Percentiles rank a stretch among this genome's conserved stretches.
These are phyloP conservation scores for Clarireedia paspali DNA, from an alignment of 2,329 filamentous ascomycete species.

Conservation along the genomic window DNA sequence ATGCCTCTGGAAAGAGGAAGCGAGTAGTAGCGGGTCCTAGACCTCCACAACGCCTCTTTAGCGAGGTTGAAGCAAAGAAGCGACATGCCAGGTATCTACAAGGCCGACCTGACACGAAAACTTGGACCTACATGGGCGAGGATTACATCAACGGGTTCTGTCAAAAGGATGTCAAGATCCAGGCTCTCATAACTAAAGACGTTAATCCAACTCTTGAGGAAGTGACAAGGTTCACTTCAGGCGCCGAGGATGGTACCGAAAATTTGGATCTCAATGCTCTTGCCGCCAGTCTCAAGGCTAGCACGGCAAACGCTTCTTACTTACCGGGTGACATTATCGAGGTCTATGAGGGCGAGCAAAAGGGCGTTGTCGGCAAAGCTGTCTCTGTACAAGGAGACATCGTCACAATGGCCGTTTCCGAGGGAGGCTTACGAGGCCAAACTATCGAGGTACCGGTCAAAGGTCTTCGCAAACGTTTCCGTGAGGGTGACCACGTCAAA, in stretches of 20 bases:
- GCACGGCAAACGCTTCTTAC: constrained; percentile 73
- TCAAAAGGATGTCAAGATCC: constrained; percentile 88
- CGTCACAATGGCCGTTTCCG: constrained; percentile 76
- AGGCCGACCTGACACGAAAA: constrained; percentile 44
- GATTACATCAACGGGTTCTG: constrained; percentile 90
- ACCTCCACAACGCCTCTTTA: constrained; percentile 86
- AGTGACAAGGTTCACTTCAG: constrained; percentile 86
- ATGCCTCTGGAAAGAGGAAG: constrained; percentile 61
- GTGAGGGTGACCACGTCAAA: constrained; percentile 93
- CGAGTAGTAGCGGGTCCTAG: constrained; percentile 57
- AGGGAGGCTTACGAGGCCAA: constrained; percentile 75
- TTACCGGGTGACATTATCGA: constrained; percentile 93
- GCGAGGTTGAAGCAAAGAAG: constrained; percentile 86
- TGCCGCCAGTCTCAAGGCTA: constrained; percentile 81
- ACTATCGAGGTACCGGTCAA: constrained; percentile 89
- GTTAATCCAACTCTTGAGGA: constrained; percentile 93
- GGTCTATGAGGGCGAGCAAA: constrained; percentile 92
- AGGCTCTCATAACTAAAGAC: constrained; percentile 75
- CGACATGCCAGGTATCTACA: constrained; percentile 58
- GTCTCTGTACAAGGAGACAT: constrained; percentile 86
- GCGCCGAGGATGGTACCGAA: constrained; percentile 84
- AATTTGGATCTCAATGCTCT: constrained; percentile 88
- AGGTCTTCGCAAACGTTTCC: constrained; percentile 86
- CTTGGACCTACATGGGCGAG: constrained; percentile 79
- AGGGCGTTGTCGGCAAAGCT: constrained; percentile 79